Conservation (phyloP, 495 filamentous ascomycete species). For the Glarea lozoyensis region DNA sequence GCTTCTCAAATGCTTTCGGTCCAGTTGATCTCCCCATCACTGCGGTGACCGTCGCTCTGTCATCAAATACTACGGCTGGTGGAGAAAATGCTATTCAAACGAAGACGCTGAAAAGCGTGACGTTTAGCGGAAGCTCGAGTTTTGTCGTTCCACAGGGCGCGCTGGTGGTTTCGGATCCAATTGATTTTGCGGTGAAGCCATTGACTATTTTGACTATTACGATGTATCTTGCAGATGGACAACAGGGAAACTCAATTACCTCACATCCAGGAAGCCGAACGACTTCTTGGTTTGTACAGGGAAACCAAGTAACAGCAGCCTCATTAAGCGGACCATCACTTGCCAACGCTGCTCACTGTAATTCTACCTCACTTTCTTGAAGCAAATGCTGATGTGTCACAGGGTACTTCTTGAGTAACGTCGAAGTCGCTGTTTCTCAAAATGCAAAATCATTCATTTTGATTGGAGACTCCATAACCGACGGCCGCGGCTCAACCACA, state of each 20-base stretch:
- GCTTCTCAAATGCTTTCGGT: slow-evolving; percentile 62
- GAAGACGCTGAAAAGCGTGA: slow-evolving; percentile 38
- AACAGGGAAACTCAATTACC: slow-evolving; percentile 48
- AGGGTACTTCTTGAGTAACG: slow-evolving; percentile 44
- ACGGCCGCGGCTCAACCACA: slow-evolving; percentile 55
- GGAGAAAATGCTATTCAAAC: slow-evolving; percentile 44
- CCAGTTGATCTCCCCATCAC: slow-evolving; percentile 48
- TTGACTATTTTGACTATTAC: slow-evolving; percentile 46
- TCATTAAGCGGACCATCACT: slow-evolving; percentile 33
- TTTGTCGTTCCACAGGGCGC: slow-evolving; percentile 49
- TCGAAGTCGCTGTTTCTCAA: slow-evolving; percentile 47
- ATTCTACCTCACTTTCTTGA: background rate
- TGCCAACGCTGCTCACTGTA: slow-evolving; percentile 34
- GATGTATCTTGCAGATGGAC: slow-evolving; percentile 50
- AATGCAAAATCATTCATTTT: slow-evolving; percentile 43
- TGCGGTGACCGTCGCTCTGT: slow-evolving; percentile 45
- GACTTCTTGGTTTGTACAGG: slow-evolving; percentile 44
- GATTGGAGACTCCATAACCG: slow-evolving; percentile 68
- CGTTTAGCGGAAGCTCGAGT: slow-evolving; percentile 43
- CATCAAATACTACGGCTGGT: slow-evolving; percentile 33
- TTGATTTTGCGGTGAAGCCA: slow-evolving; percentile 41
- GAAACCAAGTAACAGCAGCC: slow-evolving; percentile 40
- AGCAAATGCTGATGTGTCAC: background rate
- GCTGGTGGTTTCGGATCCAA: slow-evolving; percentile 53
- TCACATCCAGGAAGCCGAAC: slow-evolving; percentile 62